Evolutionary conservation across 305 asterid species (phyloP).

Genomic region (Ajuga reptans): DNA sequence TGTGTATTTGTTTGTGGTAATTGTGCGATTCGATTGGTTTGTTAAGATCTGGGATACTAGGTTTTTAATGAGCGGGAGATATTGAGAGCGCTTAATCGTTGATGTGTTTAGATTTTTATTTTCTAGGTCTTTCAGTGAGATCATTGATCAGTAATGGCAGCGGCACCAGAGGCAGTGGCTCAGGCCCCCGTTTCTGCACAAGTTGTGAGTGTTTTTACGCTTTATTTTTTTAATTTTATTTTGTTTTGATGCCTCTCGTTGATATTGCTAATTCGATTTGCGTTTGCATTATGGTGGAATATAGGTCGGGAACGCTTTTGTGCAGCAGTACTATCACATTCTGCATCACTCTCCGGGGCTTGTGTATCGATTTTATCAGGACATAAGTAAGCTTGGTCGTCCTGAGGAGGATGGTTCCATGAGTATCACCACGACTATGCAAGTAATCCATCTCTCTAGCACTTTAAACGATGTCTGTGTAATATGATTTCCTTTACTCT

Average conservation of each 20-base stretch:
- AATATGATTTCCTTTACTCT: not conserved
- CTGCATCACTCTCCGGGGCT: conserved; percentile 52
- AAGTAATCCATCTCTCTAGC: conserved; percentile 30
- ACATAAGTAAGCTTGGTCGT: conserved; percentile 56
- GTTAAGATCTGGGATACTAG: conserved; percentile 18
- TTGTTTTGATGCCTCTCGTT: not conserved
- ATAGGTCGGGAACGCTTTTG: conserved; percentile 70
- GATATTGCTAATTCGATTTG: not conserved
- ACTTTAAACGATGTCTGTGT: not conserved
- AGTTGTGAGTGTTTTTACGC: conserved; percentile 44
- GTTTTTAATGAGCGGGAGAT: conserved; percentile 14
- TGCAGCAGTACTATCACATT: conserved; percentile 64
- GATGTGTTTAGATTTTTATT: conserved; percentile 8
- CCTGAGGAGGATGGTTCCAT: conserved; percentile 67
- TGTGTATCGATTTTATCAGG: conserved; percentile 61
- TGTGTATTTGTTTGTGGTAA: not conserved
- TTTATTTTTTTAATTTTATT: not conserved
- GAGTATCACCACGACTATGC: conserved; percentile 61
- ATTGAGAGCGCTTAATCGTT: not conserved
- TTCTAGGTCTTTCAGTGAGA: conserved; percentile 33
- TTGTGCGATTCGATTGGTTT: not conserved
- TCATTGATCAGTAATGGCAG: conserved; percentile 41
- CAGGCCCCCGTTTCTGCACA: conserved; percentile 61
- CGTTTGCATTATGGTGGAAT: conserved; percentile 7
- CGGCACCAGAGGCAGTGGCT: conserved; percentile 33